phyloP scores from a whole-genome alignment of 73 alveolate genomes.

The Durusdinium trenchii region DNA sequence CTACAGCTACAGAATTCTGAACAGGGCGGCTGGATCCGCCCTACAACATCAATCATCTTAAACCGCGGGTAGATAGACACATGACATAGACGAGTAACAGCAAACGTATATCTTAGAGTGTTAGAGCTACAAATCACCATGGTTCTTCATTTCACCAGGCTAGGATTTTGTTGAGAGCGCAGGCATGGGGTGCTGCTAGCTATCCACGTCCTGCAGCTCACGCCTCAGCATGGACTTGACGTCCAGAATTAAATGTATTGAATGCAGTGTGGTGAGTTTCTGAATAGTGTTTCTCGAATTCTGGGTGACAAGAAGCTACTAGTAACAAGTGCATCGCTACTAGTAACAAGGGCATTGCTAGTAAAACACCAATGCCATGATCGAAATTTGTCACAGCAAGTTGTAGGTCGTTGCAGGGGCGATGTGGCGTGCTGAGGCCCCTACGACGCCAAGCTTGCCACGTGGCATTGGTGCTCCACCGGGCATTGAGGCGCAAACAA shows the following conservation, averaged over 20 bases:
- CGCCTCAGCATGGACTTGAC: neutral
- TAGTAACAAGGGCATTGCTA: too few species aligned
- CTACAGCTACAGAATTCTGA: neutral
- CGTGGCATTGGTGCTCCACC: slow-evolving; percentile 72
- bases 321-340: too few species aligned
- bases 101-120: neutral
- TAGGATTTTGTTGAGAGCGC: neutral
- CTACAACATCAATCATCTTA: too few species aligned
- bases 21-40: neutral
- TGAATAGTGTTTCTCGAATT: too few species aligned
- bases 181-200: slow-evolving; percentile 68
- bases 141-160: neutral
- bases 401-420: neutral
- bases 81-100: neutral
- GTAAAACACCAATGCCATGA: too few species aligned
- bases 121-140: neutral
- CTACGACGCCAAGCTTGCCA: slow-evolving; percentile 53
- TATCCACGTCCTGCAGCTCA: slow-evolving; percentile 45
- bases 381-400: too few species aligned
- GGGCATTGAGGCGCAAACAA: slow-evolving; percentile 58
- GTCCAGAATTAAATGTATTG: too few species aligned
- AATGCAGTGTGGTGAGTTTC: too few species aligned
- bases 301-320: too few species aligned
- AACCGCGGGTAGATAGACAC: too few species aligned
- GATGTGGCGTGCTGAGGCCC: too few species aligned